Percentiles rank a stretch among this genome's conserved stretches.
phyloP scores from a whole-genome alignment of 1,139 yeast species.

The Candida tropicalis region DNA sequence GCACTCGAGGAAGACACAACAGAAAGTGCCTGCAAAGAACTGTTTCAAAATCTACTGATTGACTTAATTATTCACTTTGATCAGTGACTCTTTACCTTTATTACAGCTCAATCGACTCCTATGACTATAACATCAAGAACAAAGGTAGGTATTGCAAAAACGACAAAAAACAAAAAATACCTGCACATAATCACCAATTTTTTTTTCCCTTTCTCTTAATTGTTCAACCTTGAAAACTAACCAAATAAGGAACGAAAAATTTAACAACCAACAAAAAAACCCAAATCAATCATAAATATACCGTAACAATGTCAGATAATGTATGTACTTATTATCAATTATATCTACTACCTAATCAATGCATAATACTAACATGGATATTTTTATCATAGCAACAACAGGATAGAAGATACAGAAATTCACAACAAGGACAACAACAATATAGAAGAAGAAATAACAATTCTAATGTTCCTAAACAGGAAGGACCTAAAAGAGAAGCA shows the following conservation, averaged over 20 bases:
- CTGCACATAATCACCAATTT: background rate
- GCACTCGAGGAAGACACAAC: no score
- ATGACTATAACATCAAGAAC: no score
- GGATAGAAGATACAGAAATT: constrained; percentile 10
- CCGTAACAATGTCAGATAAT: constrained; percentile 15
- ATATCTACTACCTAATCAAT: no score
- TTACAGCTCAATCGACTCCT: no score
- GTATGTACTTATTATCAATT: constrained; percentile 12
- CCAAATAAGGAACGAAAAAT: background rate
- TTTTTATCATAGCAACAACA: background rate
- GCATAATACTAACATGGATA: constrained; percentile 2
- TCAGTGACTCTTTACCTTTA: no score
- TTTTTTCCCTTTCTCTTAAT: background rate
- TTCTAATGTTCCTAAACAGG: constrained; percentile 46
- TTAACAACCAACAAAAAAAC: constrained; percentile 3
- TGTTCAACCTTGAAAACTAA: background rate
- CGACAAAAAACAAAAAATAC: no score
- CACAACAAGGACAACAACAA: constrained; percentile 9
- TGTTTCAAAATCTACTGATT: no score
- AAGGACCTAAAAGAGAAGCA: constrained; percentile 88
- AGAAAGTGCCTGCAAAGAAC: no score
- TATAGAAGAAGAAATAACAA: constrained; percentile 19
- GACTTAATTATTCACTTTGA: no score
- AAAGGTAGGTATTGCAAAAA: no score
- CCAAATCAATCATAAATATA: no score